Conservation (phyloP, 2,329 filamentous ascomycete species). For the Waltergamsia citrina region DNA sequence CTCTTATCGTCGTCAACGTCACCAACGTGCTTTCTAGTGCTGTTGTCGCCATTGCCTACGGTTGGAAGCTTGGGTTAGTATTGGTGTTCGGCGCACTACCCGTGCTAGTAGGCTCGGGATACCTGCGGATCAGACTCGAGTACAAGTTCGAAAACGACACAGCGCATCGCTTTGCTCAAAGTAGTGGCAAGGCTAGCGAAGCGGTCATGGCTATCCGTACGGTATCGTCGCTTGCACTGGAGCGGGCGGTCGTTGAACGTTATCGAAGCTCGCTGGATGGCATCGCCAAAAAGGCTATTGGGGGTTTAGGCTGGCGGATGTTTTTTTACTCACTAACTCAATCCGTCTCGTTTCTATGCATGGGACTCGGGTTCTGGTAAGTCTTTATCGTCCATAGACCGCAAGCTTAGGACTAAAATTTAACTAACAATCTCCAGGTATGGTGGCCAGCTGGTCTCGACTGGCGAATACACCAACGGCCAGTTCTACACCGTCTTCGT, state of each 20-base stretch:
- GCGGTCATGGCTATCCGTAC: slow-evolving; percentile 38
- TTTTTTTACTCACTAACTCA: slow-evolving; percentile 29
- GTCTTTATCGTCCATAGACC: slow-evolving; percentile 1
- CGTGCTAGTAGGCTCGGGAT: slow-evolving; percentile 32
- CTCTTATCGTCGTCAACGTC: slow-evolving; percentile 34
- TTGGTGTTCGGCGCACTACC: slow-evolving; percentile 35
- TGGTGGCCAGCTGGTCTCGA: slow-evolving; percentile 27
- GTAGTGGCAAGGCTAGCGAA: slow-evolving; percentile 38
- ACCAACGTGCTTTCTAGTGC: slow-evolving; percentile 34
- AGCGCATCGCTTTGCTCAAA: slow-evolving; percentile 31
- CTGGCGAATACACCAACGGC: slow-evolving; percentile 33
- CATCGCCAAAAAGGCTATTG: slow-evolving; percentile 18
- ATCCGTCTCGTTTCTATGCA: slow-evolving; percentile 25
- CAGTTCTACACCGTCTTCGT: slow-evolving; percentile 43
- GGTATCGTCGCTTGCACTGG: slow-evolving; percentile 36
- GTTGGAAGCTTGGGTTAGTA: slow-evolving; percentile 41
- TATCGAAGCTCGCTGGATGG: slow-evolving; percentile 21
- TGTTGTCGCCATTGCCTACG: slow-evolving; percentile 32
- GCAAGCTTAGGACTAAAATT: neutral
- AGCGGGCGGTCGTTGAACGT: slow-evolving; percentile 26
- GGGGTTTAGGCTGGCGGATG: slow-evolving; percentile 26
- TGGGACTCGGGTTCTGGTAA: slow-evolving; percentile 29
- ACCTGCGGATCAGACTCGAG: slow-evolving; percentile 37
- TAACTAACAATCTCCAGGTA: slow-evolving; percentile 16
- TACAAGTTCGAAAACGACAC: slow-evolving; percentile 33